Evolutionary conservation across 2,329 filamentous ascomycete species (phyloP).

Genomic region (Rutstroemia sp.): DNA sequence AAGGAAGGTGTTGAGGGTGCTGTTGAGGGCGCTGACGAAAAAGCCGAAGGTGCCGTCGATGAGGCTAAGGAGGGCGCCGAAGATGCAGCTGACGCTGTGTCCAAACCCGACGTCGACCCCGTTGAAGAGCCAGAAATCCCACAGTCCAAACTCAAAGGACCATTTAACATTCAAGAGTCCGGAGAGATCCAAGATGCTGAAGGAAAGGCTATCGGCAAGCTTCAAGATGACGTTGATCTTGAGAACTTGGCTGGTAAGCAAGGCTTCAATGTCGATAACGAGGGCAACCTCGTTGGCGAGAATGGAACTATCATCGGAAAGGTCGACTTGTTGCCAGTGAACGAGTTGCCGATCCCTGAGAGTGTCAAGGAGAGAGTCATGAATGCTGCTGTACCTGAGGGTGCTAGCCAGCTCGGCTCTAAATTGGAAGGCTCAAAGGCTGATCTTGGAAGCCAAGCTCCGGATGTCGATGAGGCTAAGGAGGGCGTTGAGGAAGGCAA

Average conservation of each 20-base stretch:
- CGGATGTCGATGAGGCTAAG: not conserved
- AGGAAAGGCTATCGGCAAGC: constrained; percentile 5
- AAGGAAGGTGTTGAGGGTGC: constrained; percentile 40
- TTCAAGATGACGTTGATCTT: constrained; percentile 2
- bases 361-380: constrained; percentile 2
- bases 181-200: constrained; percentile 5
- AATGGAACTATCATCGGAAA: constrained; percentile 57
- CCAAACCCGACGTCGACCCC: constrained; percentile 30
- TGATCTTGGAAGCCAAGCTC: constrained; percentile 1
- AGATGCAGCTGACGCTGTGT: constrained; percentile 2
- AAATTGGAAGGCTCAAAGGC: constrained; percentile 1
- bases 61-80: constrained; percentile 42
- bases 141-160: constrained; percentile 6
- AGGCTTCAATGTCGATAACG: constrained; percentile 48
- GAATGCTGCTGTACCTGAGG: not conserved
- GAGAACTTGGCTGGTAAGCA: constrained; percentile 2
- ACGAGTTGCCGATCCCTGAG: constrained; percentile 6
- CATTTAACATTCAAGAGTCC: constrained; percentile 6
- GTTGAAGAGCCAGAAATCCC: not conserved
- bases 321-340: constrained; percentile 5
- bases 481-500: not conserved
- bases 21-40: not conserved
- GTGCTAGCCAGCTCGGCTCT: not conserved
- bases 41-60: not conserved
- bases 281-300: constrained; percentile 51